phyloP scores from a whole-genome alignment of 768 basidiomycete genomes.

The Cantharellus anzutake region DNA sequence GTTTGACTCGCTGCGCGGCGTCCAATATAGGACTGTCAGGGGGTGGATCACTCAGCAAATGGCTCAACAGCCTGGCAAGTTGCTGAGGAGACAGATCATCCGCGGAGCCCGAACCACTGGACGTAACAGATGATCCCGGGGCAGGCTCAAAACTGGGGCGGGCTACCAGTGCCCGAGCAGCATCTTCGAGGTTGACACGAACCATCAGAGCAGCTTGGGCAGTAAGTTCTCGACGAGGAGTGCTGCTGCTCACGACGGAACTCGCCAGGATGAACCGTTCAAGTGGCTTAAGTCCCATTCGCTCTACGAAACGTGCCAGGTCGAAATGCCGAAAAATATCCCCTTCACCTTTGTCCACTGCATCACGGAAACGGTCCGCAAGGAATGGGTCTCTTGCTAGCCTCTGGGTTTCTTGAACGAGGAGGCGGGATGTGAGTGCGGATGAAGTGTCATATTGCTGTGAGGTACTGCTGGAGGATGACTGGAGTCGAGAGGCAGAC shows the following conservation, averaged over 20 bases:
- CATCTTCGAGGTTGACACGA: slow-evolving; percentile 62
- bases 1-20: slow-evolving; percentile 48
- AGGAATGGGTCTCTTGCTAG: slow-evolving; percentile 80
- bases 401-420: slow-evolving; percentile 75
- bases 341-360: slow-evolving; percentile 73
- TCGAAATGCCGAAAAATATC: slow-evolving; percentile 71
- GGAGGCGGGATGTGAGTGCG: slow-evolving; percentile 62
- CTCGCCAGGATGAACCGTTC: slow-evolving; percentile 63
- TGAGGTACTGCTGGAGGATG: slow-evolving; percentile 34
- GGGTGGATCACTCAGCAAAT: slow-evolving; percentile 54
- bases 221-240: slow-evolving; percentile 38
- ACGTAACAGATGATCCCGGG: too few relatives aligned
- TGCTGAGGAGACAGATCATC: slow-evolving; percentile 58
- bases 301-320: slow-evolving; percentile 64
- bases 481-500: slow-evolving; percentile 46
- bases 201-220: slow-evolving; percentile 45
- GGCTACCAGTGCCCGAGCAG: slow-evolving; percentile 53
- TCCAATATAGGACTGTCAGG: slow-evolving; percentile 55
- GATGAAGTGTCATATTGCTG: slow-evolving; percentile 56
- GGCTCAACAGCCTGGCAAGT: slow-evolving; percentile 60
- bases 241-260: slow-evolving; percentile 41
- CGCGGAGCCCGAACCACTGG: too few relatives aligned
- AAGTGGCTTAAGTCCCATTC: slow-evolving; percentile 58
- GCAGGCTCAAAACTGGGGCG: slow-evolving; percentile 59
- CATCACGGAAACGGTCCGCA: slow-evolving; percentile 79